Evolutionary conservation across 331 rosid species (phyloP).

Genomic region (Malus hybrid): DNA sequence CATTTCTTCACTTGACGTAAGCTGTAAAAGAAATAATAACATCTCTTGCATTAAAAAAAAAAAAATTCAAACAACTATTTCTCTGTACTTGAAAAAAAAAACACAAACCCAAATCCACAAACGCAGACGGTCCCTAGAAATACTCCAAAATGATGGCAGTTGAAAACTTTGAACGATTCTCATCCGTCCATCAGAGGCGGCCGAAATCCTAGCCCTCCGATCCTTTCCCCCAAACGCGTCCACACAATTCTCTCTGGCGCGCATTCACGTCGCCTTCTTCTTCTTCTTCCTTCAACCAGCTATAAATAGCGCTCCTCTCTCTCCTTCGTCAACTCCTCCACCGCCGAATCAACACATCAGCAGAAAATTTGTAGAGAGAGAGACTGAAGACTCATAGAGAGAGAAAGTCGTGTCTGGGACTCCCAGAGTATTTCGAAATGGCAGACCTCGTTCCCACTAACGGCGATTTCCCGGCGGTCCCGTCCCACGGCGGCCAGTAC

Average conservation of each 20-base stretch:
- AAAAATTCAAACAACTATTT: no score
- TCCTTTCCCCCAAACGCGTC: constrained; percentile 27
- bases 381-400: neutral
- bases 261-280: constrained; percentile 53
- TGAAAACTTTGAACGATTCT: constrained; percentile 35
- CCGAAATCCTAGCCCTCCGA: constrained; percentile 34
- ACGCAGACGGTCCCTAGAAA: neutral
- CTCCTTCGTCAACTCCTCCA: neutral
- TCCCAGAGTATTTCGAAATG: constrained; percentile 27
- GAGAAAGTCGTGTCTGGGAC: neutral
- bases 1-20: no score
- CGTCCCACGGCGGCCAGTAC: constrained; percentile 72
- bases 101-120: no score
- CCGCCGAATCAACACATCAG: neutral
- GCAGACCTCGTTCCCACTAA: constrained; percentile 38
- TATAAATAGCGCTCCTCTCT: neutral
- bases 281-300: neutral
- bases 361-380: neutral
- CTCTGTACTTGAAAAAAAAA: no score
- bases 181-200: constrained; percentile 63
- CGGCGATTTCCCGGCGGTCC: constrained; percentile 54
- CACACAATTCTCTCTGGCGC: constrained; percentile 28
- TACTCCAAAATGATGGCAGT: constrained; percentile 21
- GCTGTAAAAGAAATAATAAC: no score
- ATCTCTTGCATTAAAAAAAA: no score